Base-by-base conservation (phyloP, 768 basidiomycete species). In the Boletellus emodensis region DNA sequence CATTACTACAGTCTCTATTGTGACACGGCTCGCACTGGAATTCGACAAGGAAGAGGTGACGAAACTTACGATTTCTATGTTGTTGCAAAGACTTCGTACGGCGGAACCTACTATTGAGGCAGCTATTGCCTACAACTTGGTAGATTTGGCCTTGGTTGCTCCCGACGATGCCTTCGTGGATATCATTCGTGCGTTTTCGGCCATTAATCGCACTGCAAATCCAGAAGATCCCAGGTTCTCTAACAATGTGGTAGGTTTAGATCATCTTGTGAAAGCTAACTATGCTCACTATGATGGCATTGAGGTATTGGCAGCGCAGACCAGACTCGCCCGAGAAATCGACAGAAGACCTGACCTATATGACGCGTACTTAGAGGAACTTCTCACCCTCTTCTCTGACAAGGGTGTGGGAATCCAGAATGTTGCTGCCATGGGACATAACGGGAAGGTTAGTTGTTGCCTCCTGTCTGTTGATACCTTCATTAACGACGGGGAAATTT, bases 371-470 rank as follows among this genome's bases (percentile, higher is more conserved):
- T 72, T 97, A 10, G 72, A 82, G n/a, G 93, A 97, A 63, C 74
- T 95, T 9, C 75, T 97, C 36, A 80, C 83, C 0, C 74, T 96
- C 14, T 96, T 95, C 65, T 81, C 84, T 6, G 94, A 96, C 61
- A 94, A 94, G 68, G 92, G 92, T 18, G 82, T 94, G 12, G 86
- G 85, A 6, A 90, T 95, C 28, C 94, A 96, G 65, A 90, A 91
- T 62, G 66, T 83, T 15, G 85, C 85, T 44, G 79, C 82, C 3
- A 73, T 80, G 2, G 83, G 84, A 54, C 79, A 79, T 49, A 79
- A 79, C 54, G 70, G 82, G 30, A 88, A 90, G 75, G 88, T 86
- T 57, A 17, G 66, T 49, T 44, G 42, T 48, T 26, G 28, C 52
- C 45, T 57, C 28, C 36, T 13, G 48, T 50, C 17, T 46, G 13